Base-by-base conservation (phyloP, 805 yeast species). In the Kodamaea kaohsiungensis region DNA sequence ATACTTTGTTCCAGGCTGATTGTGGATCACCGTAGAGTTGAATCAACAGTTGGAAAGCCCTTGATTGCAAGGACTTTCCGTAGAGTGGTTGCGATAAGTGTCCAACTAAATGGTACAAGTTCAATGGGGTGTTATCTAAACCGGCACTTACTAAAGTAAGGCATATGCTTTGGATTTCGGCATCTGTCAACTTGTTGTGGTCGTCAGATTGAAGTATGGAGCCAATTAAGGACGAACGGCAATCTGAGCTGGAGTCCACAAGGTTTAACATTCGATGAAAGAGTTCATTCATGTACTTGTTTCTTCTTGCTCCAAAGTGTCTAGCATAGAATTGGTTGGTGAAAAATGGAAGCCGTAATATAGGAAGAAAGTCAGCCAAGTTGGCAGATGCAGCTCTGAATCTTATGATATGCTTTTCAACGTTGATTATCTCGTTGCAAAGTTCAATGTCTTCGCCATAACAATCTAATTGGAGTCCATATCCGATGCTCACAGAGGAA, bases 71-170 rank as follows among this genome's bases (percentile, higher is more conserved):
- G 0, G 51, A 55, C 0, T 64, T 59, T 0, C 81, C 81, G 27
- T 62, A 54, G 13, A 54, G 57, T 1, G 76, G 75, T 15, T 76
- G 74, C 6, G 86, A 77, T 43, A 88, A 68, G 40, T 84, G 87
- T 0, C 88, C 88, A 59, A 86, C 63, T 7, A 86, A 74, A 56
- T 86, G 84, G 56, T 81, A 80, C 49, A 87, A 72, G 47, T 83
- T 86, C 33, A 87, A 72, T 0, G 91, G 86, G 0, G 86, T 81
- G 57, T 88, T 88, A 63, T 88, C 93, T 19, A 88, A 69, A 0
- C 95, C 95, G 7, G 92, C 95, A 59, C 91, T 85, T 0, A 88
- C 86, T 87, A 87, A 83, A 0, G 92, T 85, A 42, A 88, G 70
- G 62, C 92, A 87, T 5, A 86, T 76, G 46, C 89, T 82, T 46